Percentiles rank a stretch among this genome's conserved stretches.
Conservation (phyloP, 106 monocot species). For the Posidonia australis region DNA sequence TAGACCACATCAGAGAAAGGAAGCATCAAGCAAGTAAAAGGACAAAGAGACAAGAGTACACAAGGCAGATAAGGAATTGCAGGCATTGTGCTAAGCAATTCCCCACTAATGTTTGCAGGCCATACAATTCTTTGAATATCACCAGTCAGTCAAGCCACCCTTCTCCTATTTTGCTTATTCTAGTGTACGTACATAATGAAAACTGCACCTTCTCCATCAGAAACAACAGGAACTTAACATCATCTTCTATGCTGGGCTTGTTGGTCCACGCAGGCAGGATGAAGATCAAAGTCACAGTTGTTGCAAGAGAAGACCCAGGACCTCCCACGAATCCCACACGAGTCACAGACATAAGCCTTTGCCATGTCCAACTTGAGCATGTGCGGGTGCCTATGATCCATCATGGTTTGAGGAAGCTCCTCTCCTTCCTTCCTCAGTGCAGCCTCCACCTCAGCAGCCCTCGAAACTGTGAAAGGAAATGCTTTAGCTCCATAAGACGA, state of each 20-base stretch:
- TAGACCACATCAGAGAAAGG: no score
- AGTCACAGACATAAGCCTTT: slow-evolving; percentile 27
- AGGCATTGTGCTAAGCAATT: no score
- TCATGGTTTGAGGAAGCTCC: slow-evolving; percentile 6
- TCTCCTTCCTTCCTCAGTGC: slow-evolving; percentile 18
- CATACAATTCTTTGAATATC: neutral
- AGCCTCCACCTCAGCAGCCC: slow-evolving; percentile 18
- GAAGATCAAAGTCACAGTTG: slow-evolving; percentile 31
- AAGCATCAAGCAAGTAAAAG: no score
- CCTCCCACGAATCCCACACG: slow-evolving; percentile 14
- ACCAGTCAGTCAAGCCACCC: neutral
- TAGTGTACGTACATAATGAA: neutral
- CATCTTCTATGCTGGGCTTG: neutral
- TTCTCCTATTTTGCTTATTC: neutral
- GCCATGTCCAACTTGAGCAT: slow-evolving; percentile 22
- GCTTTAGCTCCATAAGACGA: slow-evolving; percentile 16
- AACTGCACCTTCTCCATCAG: no score
- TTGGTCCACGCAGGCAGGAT: slow-evolving; percentile 18
- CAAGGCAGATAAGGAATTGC: no score
- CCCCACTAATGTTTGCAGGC: no score
- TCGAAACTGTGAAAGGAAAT: slow-evolving; percentile 27
- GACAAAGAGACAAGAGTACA: no score
- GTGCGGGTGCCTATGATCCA: slow-evolving; percentile 21
- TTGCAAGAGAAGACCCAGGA: slow-evolving; percentile 32
- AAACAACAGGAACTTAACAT: no score